These are phyloP conservation scores for baker's yeast (Saccharomyces cerevisiae) DNA, from an alignment of 805 yeast genomes.

Conservation along the genomic window DNA sequence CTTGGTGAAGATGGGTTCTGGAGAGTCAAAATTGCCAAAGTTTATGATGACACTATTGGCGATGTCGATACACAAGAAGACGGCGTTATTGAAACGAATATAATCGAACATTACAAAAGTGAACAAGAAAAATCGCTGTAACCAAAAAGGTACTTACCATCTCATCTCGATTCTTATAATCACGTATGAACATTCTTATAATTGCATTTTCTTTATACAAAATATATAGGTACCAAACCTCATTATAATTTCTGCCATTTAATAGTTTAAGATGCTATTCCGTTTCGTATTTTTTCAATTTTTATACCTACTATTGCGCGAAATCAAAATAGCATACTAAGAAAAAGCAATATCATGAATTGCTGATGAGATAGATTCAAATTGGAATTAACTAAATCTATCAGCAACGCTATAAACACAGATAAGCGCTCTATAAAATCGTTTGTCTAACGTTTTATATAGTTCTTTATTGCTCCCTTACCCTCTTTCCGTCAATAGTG, in stretches of 20 bases:
- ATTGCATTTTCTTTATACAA: background rate
- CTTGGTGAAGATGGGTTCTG: conserved; percentile 65
- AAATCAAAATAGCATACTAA: background rate
- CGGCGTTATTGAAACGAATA: background rate
- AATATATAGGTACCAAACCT: background rate
- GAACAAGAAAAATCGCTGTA: background rate
- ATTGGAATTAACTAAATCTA: background rate
- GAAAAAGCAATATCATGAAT: background rate
- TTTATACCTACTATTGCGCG: background rate
- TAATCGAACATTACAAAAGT: background rate
- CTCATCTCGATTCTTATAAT: background rate
- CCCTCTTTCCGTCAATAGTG: background rate
- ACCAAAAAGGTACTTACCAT: background rate
- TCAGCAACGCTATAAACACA: background rate
- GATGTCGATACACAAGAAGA: background rate
- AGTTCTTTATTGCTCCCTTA: background rate
- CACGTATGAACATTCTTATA: background rate
- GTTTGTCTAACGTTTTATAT: background rate
- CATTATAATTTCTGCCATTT: background rate
- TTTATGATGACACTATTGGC: conserved; percentile 5
- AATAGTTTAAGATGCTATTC: background rate
- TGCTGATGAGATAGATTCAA: background rate
- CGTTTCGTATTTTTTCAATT: no score
- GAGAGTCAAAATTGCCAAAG: conserved; percentile 46
- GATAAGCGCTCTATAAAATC: background rate